Percentiles rank a stretch among this genome's conserved stretches.
These are phyloP conservation scores for Penicillium arizonense DNA, from an alignment of 495 filamentous ascomycete genomes.

Conservation along the genomic window DNA sequence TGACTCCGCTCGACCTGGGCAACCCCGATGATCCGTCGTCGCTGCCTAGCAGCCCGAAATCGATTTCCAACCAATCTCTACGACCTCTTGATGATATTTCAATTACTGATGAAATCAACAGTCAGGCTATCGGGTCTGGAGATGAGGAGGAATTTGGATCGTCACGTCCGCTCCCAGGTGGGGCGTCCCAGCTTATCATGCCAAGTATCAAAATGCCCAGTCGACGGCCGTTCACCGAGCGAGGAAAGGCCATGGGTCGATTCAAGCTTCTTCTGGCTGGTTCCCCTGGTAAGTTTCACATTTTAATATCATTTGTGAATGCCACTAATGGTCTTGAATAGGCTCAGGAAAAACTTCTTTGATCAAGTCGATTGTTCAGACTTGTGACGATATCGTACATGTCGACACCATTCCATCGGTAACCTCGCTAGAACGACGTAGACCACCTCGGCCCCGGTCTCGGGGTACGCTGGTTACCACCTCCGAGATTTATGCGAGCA, in stretches of 20 bases:
- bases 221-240: constrained; percentile 86
- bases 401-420: constrained; percentile 67
- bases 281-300: constrained; percentile 60
- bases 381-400: constrained; percentile 95
- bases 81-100: constrained; percentile 51
- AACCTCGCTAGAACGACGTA: constrained; percentile 23
- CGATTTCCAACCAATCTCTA: constrained; percentile 47
- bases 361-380: constrained; percentile 89
- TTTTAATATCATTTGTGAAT: neutral
- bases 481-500: constrained; percentile 88
- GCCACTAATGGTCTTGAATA: constrained; percentile 20
- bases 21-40: constrained; percentile 44
- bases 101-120: constrained; percentile 48
- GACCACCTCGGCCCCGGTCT: constrained; percentile 32
- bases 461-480: constrained; percentile 42
- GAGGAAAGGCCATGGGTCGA: constrained; percentile 78
- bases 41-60: constrained; percentile 54
- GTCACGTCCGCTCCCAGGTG: constrained; percentile 33
- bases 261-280: constrained; percentile 89
- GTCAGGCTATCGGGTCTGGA: constrained; percentile 48
- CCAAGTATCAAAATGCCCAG: constrained; percentile 94
- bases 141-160: constrained; percentile 41
- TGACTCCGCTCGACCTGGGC: constrained; percentile 44
- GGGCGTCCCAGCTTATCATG: constrained; percentile 91
- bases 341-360: constrained; percentile 82